Base-by-base conservation (phyloP, 257 asterid genomes). In the Mitragyna speciosa region DNA sequence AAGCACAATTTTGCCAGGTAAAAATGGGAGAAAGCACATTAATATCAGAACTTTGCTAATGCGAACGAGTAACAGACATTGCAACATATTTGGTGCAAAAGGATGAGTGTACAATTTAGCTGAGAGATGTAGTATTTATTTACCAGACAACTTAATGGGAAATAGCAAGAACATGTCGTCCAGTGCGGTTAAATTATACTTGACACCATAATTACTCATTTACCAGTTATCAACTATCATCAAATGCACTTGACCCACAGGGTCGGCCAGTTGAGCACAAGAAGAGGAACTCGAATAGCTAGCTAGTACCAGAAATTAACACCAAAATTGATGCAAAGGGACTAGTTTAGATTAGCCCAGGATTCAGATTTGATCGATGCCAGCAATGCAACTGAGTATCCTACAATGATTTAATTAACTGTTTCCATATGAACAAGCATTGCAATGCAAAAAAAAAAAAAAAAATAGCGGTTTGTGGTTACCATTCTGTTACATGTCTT, bases 401-500 rank as follows among this genome's bases (percentile, higher is more conserved):
- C 73, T 2, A 43, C 4, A 43, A n/a, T 58, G 6, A 6, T 58
- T 6, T 54, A 14, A 2, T 49, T 12, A 19, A 54, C 24, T 7
- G 31, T 59, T 30, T 30, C 17, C 10, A 54, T n/a, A 31, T 31
- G 5, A 61, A 68, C 5, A 28, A 26, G 72, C 70, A 47, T 48
- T 39, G 73, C 10, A 76, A 77, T 12, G 74, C n/a, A 74, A 75
- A 71, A 31, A 39, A 61, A 58, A 73, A 16, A 74, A 75, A 71
- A 31, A 39, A 61, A 58, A 73, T 47, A 7, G 49, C 6, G 11
- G 11, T 45, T 45, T 2, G 8, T 45, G 47, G 48, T n/a, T 91
- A 95, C 99, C 99, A 93, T 83, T 95, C 98, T 31, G 90, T 87
- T 72, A 83, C 92, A 85, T 91, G 96, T 48, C 92, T 91, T 64